Percentiles rank a stretch among this genome's conserved stretches.
Evolutionary conservation across 352 stramenopile species (phyloP).

Genomic region (Pythium periplocum): DNA sequence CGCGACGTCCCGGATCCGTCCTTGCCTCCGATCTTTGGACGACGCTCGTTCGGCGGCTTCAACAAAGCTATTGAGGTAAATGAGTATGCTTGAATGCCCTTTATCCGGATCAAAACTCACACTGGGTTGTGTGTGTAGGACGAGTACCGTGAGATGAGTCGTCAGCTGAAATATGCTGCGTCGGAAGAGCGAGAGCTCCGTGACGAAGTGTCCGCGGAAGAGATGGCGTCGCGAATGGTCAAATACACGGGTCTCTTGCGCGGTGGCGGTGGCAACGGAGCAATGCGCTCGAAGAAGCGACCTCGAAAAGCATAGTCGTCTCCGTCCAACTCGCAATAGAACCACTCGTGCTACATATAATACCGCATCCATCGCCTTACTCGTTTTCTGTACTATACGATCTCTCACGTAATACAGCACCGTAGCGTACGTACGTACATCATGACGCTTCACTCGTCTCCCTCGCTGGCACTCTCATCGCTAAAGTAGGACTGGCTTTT

Average conservation of each 20-base stretch:
- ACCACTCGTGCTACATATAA: not conserved
- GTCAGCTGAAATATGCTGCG: conserved; percentile 48
- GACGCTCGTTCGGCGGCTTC: conserved; percentile 75
- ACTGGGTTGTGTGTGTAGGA: conserved; percentile 25
- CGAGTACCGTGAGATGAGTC: conserved; percentile 58
- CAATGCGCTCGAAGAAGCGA: conserved; percentile 37
- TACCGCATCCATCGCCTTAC: too few relatives aligned
- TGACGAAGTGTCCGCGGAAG: conserved; percentile 78
- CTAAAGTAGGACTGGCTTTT: conserved; percentile 65
- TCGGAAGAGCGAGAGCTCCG: conserved; percentile 66
- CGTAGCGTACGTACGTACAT: too few relatives aligned
- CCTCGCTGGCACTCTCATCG: conserved; percentile 69
- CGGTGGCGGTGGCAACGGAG: conserved; percentile 22
- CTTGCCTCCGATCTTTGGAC: conserved; percentile 65
- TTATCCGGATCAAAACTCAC: too few relatives aligned
- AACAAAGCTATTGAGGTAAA: conserved; percentile 70
- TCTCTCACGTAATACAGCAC: too few relatives aligned
- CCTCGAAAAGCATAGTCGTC: conserved; percentile 37
- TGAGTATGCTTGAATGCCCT: not conserved
- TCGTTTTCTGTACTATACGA: too few relatives aligned
- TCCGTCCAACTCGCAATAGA: not conserved
- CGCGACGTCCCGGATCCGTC: conserved; percentile 69
- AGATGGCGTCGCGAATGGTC: conserved; percentile 78
- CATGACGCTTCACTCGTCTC: conserved; percentile 17
- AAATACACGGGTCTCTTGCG: conserved; percentile 77